Evolutionary conservation across 2,329 filamentous ascomycete species (phyloP).

Genomic region (Alternaria longipes): DNA sequence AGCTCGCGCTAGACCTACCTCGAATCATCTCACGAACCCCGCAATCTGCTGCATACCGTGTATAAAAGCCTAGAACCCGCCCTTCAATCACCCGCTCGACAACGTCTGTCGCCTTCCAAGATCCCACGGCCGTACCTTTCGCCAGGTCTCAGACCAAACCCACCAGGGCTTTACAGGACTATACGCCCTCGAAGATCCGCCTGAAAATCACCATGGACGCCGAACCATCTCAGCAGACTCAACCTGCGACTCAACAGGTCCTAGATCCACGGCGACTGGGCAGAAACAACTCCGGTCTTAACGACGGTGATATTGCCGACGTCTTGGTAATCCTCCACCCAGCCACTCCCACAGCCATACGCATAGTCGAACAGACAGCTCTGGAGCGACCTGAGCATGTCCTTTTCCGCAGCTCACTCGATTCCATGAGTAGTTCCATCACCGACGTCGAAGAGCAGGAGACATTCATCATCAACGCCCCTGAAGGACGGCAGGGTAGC

Average conservation of each 20-base stretch:
- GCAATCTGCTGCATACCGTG: not conserved
- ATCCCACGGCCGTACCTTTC: not conserved
- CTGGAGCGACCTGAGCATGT: slow-evolving; percentile 66
- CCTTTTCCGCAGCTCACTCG: slow-evolving; percentile 58
- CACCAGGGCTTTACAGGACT: not conserved
- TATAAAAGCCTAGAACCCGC: slow-evolving; percentile 4
- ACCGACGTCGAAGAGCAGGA: slow-evolving; percentile 53
- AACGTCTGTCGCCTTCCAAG: not conserved
- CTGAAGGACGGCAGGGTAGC: slow-evolving; percentile 29
- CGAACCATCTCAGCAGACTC: slow-evolving; percentile 56
- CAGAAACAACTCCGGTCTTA: slow-evolving; percentile 82
- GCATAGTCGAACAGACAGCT: slow-evolving; percentile 70
- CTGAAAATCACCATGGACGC: slow-evolving; percentile 25
- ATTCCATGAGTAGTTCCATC: slow-evolving; percentile 49
- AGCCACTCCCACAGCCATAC: slow-evolving; percentile 74
- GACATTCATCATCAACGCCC: slow-evolving; percentile 59
- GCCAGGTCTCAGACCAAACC: not conserved
- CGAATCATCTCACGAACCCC: slow-evolving; percentile 4
- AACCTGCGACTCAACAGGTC: slow-evolving; percentile 78
- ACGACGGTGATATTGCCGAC: slow-evolving; percentile 83
- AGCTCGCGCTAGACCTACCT: slow-evolving; percentile 4
- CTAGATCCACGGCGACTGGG: slow-evolving; percentile 83
- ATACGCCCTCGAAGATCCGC: not conserved
- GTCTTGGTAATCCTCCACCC: slow-evolving; percentile 90
- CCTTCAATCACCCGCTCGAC: not conserved